A percentile compares a stretch with the other conserved stretches of the same genome.
These are phyloP conservation scores for Trypanosoma mega DNA, from an alignment of 208 protist genomes.

Conservation along the genomic window DNA sequence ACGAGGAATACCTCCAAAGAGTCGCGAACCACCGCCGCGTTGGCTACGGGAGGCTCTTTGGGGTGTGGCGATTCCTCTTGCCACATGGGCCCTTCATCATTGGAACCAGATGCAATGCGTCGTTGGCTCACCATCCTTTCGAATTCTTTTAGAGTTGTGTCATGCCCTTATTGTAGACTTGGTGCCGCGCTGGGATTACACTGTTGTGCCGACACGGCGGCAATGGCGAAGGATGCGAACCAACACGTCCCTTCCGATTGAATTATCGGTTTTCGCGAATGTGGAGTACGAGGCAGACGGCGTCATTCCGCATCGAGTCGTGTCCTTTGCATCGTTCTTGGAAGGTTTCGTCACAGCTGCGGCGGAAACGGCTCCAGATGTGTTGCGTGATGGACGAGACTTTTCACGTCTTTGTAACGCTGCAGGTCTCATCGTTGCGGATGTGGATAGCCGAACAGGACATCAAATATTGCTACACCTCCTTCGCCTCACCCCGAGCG, in stretches of 20 bases:
- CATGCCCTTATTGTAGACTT: constrained; percentile 9
- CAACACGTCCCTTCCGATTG: not conserved
- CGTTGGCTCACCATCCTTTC: too few species aligned
- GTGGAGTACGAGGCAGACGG: constrained; percentile 16
- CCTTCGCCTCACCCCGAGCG: constrained; percentile 6
- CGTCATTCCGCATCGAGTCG: constrained; percentile 3
- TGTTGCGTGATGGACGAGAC: constrained; percentile 2
- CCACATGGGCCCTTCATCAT: constrained; percentile 3
- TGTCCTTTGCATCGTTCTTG: constrained; percentile 23
- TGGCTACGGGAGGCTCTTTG: constrained; percentile 21
- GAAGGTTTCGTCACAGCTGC: constrained; percentile 6
- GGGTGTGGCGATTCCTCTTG: constrained; percentile 5
- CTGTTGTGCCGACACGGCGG: constrained; percentile 18
- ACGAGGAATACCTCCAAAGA: constrained; percentile 4
- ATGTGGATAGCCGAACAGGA: constrained; percentile 17
- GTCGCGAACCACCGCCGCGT: constrained; percentile 5
- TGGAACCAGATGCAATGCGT: not conserved
- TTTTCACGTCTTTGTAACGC: constrained; percentile 27
- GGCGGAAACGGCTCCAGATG: not conserved
- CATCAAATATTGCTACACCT: constrained; percentile 18
- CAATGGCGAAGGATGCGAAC: not conserved
- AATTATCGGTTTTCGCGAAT: not conserved
- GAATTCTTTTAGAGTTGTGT: too few species aligned
- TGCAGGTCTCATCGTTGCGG: constrained; percentile 18
- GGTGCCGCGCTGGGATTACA: constrained; percentile 19